Conservation (phyloP, 495 filamentous ascomycete genomes). For the Podospora tetraspora region DNA sequence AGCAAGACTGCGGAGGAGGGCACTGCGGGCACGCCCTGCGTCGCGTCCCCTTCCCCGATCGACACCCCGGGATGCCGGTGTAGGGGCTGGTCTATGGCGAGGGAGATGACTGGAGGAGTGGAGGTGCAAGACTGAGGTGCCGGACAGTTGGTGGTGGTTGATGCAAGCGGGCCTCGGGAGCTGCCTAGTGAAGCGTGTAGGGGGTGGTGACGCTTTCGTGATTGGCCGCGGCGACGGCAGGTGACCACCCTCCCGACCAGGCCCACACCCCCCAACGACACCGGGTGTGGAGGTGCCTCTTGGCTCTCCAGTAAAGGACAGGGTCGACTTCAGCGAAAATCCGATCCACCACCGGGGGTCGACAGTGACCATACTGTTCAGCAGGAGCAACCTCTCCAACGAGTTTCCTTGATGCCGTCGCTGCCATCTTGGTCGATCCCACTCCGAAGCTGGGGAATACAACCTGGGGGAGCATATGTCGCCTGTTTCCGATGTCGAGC, state of each 20-base stretch:
- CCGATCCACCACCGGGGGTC: background rate
- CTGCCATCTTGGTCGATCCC: background rate
- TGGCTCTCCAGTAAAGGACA: background rate
- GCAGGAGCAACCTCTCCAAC: background rate
- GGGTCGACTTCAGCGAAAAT: background rate
- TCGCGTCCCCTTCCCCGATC: background rate
- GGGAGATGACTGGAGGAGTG: background rate
- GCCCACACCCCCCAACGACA: slow-evolving; percentile 19
- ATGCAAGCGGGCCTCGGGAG: slow-evolving; percentile 24
- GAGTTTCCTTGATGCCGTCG: background rate
- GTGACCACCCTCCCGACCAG: slow-evolving; percentile 22
- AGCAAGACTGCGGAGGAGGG: background rate
- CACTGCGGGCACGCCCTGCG: background rate
- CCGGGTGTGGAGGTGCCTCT: background rate
- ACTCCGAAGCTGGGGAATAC: background rate
- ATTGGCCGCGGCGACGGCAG: slow-evolving; percentile 28
- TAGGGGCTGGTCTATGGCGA: background rate
- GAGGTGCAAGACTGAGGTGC: background rate
- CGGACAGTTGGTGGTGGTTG: slow-evolving; percentile 7
- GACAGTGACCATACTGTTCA: background rate
- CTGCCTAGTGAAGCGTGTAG: slow-evolving; percentile 23
- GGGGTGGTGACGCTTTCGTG: slow-evolving; percentile 18
- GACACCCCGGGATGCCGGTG: background rate
- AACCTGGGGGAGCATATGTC: background rate
- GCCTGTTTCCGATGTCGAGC: background rate